Evolutionary conservation across 2,329 filamentous ascomycete genomes (phyloP).

Genomic region (Dactylellina parvicollis): DNA sequence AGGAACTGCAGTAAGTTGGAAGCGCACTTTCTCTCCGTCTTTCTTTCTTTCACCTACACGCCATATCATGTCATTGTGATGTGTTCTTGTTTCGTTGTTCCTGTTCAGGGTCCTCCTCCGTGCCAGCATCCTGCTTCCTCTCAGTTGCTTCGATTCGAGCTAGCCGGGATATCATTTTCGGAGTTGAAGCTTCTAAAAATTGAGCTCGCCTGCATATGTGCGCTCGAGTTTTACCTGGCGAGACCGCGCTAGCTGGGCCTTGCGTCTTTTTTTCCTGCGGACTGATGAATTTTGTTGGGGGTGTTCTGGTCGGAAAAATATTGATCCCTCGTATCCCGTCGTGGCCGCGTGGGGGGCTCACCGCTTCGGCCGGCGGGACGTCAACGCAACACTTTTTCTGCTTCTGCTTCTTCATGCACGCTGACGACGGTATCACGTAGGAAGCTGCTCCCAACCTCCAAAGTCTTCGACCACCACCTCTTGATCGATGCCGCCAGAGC

Average conservation of each 20-base stretch:
- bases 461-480: slow-evolving; percentile 59
- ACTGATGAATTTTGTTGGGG: slow-evolving; percentile 22
- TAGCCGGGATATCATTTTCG: slow-evolving; percentile 19
- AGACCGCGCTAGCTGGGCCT: slow-evolving; percentile 22
- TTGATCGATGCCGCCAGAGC: slow-evolving; percentile 58
- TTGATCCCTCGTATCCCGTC: slow-evolving; percentile 32
- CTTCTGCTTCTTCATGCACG: not conserved
- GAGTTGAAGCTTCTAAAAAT: slow-evolving; percentile 41
- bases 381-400: slow-evolving; percentile 21
- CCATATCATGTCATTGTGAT: slow-evolving; percentile 47
- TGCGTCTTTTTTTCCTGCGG: slow-evolving; percentile 5
- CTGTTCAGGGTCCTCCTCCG: not conserved
- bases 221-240: slow-evolving; percentile 40
- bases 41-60: not conserved
- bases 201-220: slow-evolving; percentile 28
- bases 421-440: slow-evolving; percentile 23
- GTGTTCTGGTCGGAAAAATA: slow-evolving; percentile 41
- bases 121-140: not conserved
- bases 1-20: slow-evolving; percentile 56
- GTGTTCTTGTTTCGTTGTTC: slow-evolving; percentile 22
- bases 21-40: not conserved
- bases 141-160: not conserved
- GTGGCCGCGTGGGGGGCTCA: slow-evolving; percentile 49
- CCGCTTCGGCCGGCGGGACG: not conserved
- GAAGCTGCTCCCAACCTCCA: slow-evolving; percentile 56